Evolutionary conservation across 129 eudicot genomes (phyloP).

Genomic region (Scalesia atractyloides): DNA sequence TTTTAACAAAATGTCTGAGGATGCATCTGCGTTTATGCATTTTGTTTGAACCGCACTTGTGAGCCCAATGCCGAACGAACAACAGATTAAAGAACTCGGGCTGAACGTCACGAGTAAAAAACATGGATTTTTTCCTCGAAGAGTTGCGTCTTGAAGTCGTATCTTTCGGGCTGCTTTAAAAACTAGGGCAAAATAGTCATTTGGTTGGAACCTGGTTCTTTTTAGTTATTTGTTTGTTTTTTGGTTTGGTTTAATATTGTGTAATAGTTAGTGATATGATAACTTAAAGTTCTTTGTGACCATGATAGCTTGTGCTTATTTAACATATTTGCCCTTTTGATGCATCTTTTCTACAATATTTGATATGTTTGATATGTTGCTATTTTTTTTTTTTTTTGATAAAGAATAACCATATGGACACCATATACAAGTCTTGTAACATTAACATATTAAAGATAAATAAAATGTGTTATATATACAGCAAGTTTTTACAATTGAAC

Average conservation of each 20-base stretch:
- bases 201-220: not conserved
- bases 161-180: not conserved
- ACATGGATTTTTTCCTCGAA: slow-evolving; percentile 34
- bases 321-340: not conserved
- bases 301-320: slow-evolving; percentile 17
- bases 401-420: no score
- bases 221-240: not conserved
- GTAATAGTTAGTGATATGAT: slow-evolving; percentile 18
- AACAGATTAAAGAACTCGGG: slow-evolving; percentile 69
- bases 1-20: slow-evolving; percentile 62
- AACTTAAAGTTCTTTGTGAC: slow-evolving; percentile 24
- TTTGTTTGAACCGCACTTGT: slow-evolving; percentile 64
- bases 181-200: slow-evolving; percentile 7
- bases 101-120: slow-evolving; percentile 37
- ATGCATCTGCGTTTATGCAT: slow-evolving; percentile 82
- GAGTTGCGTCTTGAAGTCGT: slow-evolving; percentile 30
- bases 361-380: not conserved
- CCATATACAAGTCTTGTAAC: no score
- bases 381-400: not conserved
- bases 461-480: not conserved
- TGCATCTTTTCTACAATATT: slow-evolving; percentile 2
- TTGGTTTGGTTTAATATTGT: slow-evolving; percentile 21
- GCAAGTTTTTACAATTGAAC: not conserved
- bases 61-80: slow-evolving; percentile 67
- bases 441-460: not conserved